Evolutionary conservation across 2,329 filamentous ascomycete genomes (phyloP), one percentile per base, ranked within the genome.

Genomic region (Camillea tinctor): DNA sequence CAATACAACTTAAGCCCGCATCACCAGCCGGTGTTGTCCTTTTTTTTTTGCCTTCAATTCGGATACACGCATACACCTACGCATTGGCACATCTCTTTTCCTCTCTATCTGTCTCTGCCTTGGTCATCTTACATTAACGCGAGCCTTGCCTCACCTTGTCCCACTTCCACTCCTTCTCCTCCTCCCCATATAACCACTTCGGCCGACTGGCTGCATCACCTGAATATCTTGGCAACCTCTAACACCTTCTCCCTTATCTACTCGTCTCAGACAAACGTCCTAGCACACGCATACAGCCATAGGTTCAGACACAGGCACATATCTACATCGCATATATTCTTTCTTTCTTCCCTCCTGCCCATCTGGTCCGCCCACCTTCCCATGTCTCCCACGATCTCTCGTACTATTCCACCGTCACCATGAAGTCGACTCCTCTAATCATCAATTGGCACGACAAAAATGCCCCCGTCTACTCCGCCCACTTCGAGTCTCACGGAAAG

Each of bases 381-480:
- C 62, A 69, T 70, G 63, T 64, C 67, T 66, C 60, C 49, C 26
- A 51, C 62, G 51, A 56, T 61, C 50, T 63, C 67, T 66, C 60
- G n/a, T n/a, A n/a, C 49, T 24, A 52, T 61, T 50, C 54, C 59
- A 51, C 64, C 69, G 72, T 72, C 77, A 81, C 76, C 74, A 99
- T 99, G 95, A 98, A 96, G 85, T 93, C 93, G 74, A 89, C 92
- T 73, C 94, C 95, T 70, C 85, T 99, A 69, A 94, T 98, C 74
- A 94, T 99, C 79, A 92, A 96, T 82, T 99, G 95, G 95, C 96
- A 99, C 79, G 92, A 97, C 77, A 92, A 97, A 74, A 97, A 96
- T 79, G 88, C 92, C 70, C 95, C 95, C 60, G 93, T 99, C 75
- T 99, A 98, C 80, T 97, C 94, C 50, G 92, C 93, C 69, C 94